Conservation (phyloP, 139 green algal species). For the Coelastrella sp. region DNA sequence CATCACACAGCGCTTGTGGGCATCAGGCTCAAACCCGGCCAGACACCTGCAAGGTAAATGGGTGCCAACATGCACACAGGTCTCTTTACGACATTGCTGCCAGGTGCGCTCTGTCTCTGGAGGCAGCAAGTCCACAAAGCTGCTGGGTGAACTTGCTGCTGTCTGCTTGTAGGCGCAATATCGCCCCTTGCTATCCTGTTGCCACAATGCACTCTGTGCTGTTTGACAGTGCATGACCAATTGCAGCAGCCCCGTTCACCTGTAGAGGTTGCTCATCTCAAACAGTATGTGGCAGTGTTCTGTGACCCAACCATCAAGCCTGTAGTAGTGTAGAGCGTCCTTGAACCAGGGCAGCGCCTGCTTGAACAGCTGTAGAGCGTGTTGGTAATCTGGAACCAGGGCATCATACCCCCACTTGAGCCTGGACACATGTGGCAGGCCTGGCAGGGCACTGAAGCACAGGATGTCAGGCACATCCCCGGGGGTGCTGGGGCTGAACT, state of each 20-base stretch:
- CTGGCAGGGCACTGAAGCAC: constrained; percentile 25
- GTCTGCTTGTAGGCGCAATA: no score
- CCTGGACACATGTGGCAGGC: constrained; percentile 41
- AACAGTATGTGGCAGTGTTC: constrained; percentile 65
- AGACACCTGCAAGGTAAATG: constrained; percentile 52
- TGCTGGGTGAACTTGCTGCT: not conserved
- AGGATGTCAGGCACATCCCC: constrained; percentile 30
- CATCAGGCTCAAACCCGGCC: constrained; percentile 61
- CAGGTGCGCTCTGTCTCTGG: not conserved
- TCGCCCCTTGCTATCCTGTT: no score
- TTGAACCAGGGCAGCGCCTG: constrained; percentile 57
- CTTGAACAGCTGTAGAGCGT: constrained; percentile 61
- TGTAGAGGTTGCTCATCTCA: constrained; percentile 69
- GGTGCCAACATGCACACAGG: not conserved
- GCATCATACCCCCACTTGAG: constrained; percentile 52
- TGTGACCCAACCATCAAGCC: constrained; percentile 70
- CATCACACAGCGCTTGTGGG: constrained; percentile 51
- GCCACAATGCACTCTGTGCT: not conserved
- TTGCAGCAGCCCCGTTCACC: constrained; percentile 3
- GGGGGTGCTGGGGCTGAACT: not conserved
- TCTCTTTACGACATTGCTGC: not conserved
- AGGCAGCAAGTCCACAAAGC: not conserved
- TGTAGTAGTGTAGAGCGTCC: constrained; percentile 60
- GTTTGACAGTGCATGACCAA: not conserved
- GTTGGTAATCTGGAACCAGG: constrained; percentile 42